Base-by-base conservation (phyloP, 169 alveolate genomes). In the Plasmodium blacklocki region DNA sequence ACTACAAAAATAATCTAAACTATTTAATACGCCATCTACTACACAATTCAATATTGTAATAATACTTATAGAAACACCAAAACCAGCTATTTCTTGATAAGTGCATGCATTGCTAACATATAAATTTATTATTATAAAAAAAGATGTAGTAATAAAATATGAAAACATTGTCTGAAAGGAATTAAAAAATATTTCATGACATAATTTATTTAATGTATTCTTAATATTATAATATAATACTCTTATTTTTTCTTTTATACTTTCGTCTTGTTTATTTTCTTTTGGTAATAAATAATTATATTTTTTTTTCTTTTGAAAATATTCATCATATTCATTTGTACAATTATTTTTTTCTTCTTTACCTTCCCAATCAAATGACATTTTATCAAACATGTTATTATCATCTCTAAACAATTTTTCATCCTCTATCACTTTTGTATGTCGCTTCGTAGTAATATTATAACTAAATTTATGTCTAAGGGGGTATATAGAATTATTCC, bases 1-100 rank as follows among this genome's bases (percentile, higher is more conserved):
- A 29, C 88, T 62, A 15, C 88, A 75, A 29, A 75, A 75, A 19
- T 19, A 75, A 62, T 75, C 88, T 39, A 75, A 29, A 21, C 88
- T 75, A 50, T 47, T 75, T 3, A 32, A 23, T n/a, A 75, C 23
- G 0, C 88, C 88, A 5, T 75, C 88, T 2, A 75, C 50, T 2
- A 75, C 67, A 7, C 67, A 19, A 75, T 8, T 43, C 21, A 75
- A 67, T 18, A 75, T 15, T 1, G 88, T 43, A 11, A 60, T 39
- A 0, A 75, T 60, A 11, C 59, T 39, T 3, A 54, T 50, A 3
- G 88, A 52, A 3, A 75, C 47, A 43, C 88, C 88, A 52, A 75
- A 75, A 29, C 88, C 88, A 19, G 66, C 74, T 62, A 75, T 75
- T 54, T 75, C 88, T 60, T 75, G 49, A 63, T 75, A 75, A 7